These are phyloP conservation scores for Chrysophaeum taylorii DNA, from an alignment of 352 stramenopile genomes.

Conservation along the genomic window DNA sequence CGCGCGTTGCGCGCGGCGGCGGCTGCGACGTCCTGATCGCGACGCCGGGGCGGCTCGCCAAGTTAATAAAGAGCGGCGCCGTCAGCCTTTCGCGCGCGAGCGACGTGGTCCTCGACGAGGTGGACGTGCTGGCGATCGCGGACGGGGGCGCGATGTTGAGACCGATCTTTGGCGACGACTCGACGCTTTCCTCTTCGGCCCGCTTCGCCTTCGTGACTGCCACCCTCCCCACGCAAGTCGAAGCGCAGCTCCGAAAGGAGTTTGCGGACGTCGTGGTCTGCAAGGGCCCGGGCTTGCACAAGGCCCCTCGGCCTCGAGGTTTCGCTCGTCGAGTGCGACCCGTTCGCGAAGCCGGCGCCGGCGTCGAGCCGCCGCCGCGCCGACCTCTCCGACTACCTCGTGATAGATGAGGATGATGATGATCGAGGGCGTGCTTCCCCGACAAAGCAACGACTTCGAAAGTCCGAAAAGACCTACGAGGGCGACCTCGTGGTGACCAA, in stretches of 20 bases:
- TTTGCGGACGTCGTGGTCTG: conserved; percentile 48
- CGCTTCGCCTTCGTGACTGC: conserved; percentile 71
- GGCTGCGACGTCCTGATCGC: conserved; percentile 53
- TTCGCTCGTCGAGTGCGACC: conserved; percentile 31
- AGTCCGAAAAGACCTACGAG: conserved; percentile 36
- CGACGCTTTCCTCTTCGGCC: no score
- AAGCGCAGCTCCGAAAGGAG: conserved; percentile 47
- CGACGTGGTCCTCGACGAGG: conserved; percentile 58
- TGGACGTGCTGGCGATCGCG: conserved; percentile 64
- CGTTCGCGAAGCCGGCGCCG: conserved; percentile 15
- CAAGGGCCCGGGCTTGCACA: conserved; percentile 54
- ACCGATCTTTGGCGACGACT: conserved; percentile 10
- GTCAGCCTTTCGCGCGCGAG: conserved; percentile 15
- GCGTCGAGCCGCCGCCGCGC: not conserved
- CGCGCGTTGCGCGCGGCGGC: not conserved
- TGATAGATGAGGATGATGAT: not conserved
- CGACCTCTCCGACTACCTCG: not conserved
- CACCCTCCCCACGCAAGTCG: conserved; percentile 52
- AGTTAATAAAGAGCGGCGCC: conserved; percentile 43
- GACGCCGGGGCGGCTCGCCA: conserved; percentile 56
- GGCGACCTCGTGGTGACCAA: conserved; percentile 31
- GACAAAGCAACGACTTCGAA: not conserved
- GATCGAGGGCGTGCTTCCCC: not conserved
- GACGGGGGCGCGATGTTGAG: conserved; percentile 47
- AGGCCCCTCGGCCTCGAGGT: conserved; percentile 15